Evolutionary conservation across 2,329 filamentous ascomycete genomes (phyloP).

Genomic region (Beauveria varroae): DNA sequence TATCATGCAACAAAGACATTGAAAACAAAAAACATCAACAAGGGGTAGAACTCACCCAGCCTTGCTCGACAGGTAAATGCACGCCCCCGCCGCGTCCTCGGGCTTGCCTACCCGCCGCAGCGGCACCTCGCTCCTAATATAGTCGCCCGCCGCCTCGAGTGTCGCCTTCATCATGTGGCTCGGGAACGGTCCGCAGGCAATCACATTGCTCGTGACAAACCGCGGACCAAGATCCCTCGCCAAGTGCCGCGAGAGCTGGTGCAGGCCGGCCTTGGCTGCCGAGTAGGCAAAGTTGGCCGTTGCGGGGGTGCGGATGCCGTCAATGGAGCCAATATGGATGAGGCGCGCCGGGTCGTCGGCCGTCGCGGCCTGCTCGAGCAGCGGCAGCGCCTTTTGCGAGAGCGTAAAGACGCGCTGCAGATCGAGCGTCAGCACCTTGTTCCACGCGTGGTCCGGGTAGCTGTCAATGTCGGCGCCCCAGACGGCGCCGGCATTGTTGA

Average conservation of each 20-base stretch:
- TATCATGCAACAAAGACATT: not conserved
- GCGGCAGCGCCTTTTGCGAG: slow-evolving; percentile 52
- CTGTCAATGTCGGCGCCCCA: slow-evolving; percentile 55
- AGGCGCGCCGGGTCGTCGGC: slow-evolving; percentile 44
- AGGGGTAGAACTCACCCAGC: slow-evolving; percentile 42
- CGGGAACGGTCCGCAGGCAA: slow-evolving; percentile 65
- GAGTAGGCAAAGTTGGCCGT: slow-evolving; percentile 55
- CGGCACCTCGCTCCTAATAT: slow-evolving; percentile 52
- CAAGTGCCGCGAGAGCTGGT: slow-evolving; percentile 54
- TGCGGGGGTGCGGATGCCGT: slow-evolving; percentile 52
- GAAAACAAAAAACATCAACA: not conserved
- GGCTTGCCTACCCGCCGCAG: slow-evolving; percentile 59
- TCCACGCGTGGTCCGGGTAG: slow-evolving; percentile 53
- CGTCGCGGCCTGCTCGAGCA: slow-evolving; percentile 44
- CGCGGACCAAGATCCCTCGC: slow-evolving; percentile 52
- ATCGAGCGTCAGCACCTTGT: slow-evolving; percentile 55
- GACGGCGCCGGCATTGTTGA: slow-evolving; percentile 59
- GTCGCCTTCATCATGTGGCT: slow-evolving; percentile 62
- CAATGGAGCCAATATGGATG: slow-evolving; percentile 59
- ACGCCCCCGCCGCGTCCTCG: slow-evolving; percentile 63
- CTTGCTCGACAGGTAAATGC: slow-evolving; percentile 59
- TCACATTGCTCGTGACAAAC: slow-evolving; percentile 56
- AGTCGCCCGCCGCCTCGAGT: slow-evolving; percentile 45
- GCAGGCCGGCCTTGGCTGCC: slow-evolving; percentile 55
- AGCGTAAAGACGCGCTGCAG: slow-evolving; percentile 62